Base-by-base conservation (phyloP, 2,329 filamentous ascomycete species). In the Gnomoniopsis sp. region DNA sequence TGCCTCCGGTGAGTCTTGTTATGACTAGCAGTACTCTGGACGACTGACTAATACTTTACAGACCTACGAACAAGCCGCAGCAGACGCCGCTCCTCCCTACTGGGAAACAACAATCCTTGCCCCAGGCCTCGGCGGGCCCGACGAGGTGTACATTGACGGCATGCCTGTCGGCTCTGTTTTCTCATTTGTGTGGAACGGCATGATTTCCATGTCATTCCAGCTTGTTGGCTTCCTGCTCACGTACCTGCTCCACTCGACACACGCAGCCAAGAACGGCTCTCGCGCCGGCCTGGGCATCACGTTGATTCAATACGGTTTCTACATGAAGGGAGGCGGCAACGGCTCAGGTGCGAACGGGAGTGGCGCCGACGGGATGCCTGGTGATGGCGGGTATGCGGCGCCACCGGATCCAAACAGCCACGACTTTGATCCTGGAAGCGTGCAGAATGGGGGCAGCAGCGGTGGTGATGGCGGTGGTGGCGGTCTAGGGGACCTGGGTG, bases 61-160 rank as follows among this genome's bases (percentile, higher is more conserved):
- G 91, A 93, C 93, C 38, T 99, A 99, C 73, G 95, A 99, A 81
- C 93, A 98, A 85, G 95, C 95, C 17, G 95, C 95, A 3, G 93
- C 93, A 46, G 95, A 99, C 73, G 89, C 92, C 23, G 95, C 95
- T 50, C 95, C 95, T 1, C 95, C 95, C 0, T 99, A 99, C 75
- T 99, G 95, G 95, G 95, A 99, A 78, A 99, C 95, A 6, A 98
- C 95, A 0, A 97, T 99, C 64, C 84, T 99, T 53, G 93, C 93
- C 0, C 95, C 95, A 0, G 95, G 93, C 57, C 86, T 95, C 64
- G 89, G 89, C 54, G 90, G 89, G n/a, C 86, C 88, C 43, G 93
- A 98, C 70, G 95, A 99, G 73, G 93, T 99, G 50, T 99, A 95
- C 69, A 90, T 99, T 58, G 95, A 99, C 71, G 95, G 95, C 67